Evolutionary conservation across 805 yeast genomes (phyloP), one percentile per base, ranked within the genome.

Genomic region (Kockiozyma suomiensis): DNA sequence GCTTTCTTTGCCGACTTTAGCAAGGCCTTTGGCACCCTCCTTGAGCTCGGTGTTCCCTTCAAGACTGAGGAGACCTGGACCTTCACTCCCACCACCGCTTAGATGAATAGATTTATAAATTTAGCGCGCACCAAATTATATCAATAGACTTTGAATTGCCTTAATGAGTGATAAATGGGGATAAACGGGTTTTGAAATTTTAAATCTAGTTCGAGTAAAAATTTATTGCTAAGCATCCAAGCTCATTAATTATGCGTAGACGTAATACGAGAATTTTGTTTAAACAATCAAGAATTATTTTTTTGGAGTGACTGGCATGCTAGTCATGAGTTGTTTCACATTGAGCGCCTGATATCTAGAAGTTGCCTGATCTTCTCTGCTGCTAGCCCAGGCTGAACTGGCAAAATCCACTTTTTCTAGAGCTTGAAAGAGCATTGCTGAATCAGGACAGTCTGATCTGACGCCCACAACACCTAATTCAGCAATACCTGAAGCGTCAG

Each of bases 1-100:
- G 68, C 71, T 26, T 90, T 86, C 76, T 84, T 83, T 70, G 74
- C 74, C 47, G 87, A 87, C 70, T 90, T 88, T 74, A 79, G 86
- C 7, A 71, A 73, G 52, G 91, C 84, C 17, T 89, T 85, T 76
- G 81, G 79, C 51, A 88, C 86, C 72, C 73, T 90, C 65, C 68
- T 89, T 47, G 96, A 90, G 75, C 81, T 87, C 57, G 96, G 96
- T 61, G 82, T 87, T 35, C 77, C 79, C 28, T 88, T 85, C 74
- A 85, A 85, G 21, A 72, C 79, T 42, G 60, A 46, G 33, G 65
- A 59, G 55, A 28, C 38, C 40, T 66, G 67, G 67, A 46, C 45
- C n/a, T 66, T 66, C 58, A 55, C 66, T 6, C 64, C 62, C 33
- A 56, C 62, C 56, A 46, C 28, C 33, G 57, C 54, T 33, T 48